Evolutionary conservation across 2,329 filamentous ascomycete genomes (phyloP).

Genomic region (Penicillium thymicola): DNA sequence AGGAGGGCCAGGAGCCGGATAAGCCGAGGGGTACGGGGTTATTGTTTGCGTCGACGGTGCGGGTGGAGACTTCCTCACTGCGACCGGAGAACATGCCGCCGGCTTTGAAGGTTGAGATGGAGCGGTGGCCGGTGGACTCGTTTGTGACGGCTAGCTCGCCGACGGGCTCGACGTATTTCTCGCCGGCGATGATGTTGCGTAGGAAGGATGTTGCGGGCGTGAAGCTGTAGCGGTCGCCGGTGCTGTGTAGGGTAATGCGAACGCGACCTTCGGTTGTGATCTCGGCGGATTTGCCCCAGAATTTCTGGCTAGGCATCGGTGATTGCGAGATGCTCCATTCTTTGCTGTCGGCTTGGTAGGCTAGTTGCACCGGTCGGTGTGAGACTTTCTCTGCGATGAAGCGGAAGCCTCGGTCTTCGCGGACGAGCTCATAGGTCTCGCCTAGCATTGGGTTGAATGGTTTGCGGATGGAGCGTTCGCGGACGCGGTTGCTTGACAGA

Average conservation of each 20-base stretch:
- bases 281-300: conserved; percentile 97
- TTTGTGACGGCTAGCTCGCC: conserved; percentile 83
- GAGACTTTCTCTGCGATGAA: conserved; percentile 94
- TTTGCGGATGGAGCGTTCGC: conserved; percentile 89
- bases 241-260: conserved; percentile 70
- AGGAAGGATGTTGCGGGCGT: conserved; percentile 83
- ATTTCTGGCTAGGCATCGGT: conserved; percentile 88
- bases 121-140: conserved; percentile 78
- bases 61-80: conserved; percentile 81
- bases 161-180: conserved; percentile 96
- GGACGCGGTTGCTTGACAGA: conserved; percentile 76
- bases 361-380: conserved; percentile 87
- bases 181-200: conserved; percentile 93
- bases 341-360: conserved; percentile 84
- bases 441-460: conserved; percentile 96
- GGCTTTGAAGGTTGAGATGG: conserved; percentile 83
- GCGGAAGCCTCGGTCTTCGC: conserved; percentile 81
- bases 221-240: conserved; percentile 85
- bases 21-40: conserved; percentile 64
- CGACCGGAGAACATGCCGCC: conserved; percentile 97
- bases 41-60: conserved; percentile 67
- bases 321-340: conserved; percentile 86
- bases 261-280: conserved; percentile 88
- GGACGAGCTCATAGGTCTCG: conserved; percentile 90
- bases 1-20: conserved; percentile 78